A percentile compares a stretch with the other conserved stretches of the same genome.
These are phyloP conservation scores for Citrullus colocynthis DNA, from an alignment of 306 rosid species.

Conservation along the genomic window DNA sequence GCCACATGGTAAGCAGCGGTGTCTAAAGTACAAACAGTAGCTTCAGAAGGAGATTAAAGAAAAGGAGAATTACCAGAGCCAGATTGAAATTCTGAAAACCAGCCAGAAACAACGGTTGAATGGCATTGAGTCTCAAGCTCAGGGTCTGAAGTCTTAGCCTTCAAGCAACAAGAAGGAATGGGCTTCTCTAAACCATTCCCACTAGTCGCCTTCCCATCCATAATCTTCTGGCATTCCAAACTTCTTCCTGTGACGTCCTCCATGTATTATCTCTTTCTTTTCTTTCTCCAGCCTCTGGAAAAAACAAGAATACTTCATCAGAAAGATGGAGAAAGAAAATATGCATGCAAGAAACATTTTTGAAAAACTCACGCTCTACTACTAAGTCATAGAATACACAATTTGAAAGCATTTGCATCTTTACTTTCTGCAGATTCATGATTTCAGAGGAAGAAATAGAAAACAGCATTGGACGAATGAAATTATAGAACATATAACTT, in stretches of 20 bases:
- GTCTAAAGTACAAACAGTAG: not conserved
- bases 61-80: slow-evolving; percentile 40
- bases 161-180: slow-evolving; percentile 88
- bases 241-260: slow-evolving; percentile 87
- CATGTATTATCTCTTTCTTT: slow-evolving; percentile 67
- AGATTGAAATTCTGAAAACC: slow-evolving; percentile 83
- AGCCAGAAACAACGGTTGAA: slow-evolving; percentile 96
- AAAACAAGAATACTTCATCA: slow-evolving; percentile 13
- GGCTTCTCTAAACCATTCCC: slow-evolving; percentile 37
- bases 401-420: not conserved
- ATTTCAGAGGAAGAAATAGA: not conserved
- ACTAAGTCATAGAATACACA: not conserved
- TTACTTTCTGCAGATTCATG: not conserved
- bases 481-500: not conserved
- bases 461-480: not conserved
- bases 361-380: not conserved
- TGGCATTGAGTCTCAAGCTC: slow-evolving; percentile 74
- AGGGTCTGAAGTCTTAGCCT: slow-evolving; percentile 63
- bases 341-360: not conserved
- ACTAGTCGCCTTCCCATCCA: slow-evolving; percentile 94
- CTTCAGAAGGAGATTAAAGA: not conserved
- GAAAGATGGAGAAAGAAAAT: not conserved
- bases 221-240: slow-evolving; percentile 97
- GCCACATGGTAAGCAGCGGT: not conserved
- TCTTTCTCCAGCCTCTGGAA: slow-evolving; percentile 76